Evolutionary conservation across 2,329 filamentous ascomycete species (phyloP).

Genomic region (Phyllosticta citrichinensis): DNA sequence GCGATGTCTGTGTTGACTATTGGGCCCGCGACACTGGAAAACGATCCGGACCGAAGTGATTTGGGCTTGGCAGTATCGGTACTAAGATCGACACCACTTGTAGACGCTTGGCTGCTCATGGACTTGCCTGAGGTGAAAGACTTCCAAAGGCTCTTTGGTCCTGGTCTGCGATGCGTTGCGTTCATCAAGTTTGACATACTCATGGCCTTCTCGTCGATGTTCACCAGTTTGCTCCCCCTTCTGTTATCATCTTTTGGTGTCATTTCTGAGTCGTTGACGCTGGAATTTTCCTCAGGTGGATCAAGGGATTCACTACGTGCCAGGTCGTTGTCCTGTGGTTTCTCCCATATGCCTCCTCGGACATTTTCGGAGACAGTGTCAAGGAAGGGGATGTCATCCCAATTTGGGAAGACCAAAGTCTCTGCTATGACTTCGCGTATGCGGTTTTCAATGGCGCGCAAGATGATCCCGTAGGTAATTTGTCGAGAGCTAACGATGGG

Average conservation of each 20-base stretch:
- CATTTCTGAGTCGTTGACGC: neutral
- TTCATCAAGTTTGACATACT: conserved; percentile 17
- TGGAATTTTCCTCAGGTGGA: conserved; percentile 17
- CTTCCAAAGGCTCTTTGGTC: neutral
- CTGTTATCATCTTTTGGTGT: neutral
- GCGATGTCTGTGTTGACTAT: conserved; percentile 57
- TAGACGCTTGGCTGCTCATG: neutral
- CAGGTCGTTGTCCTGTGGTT: conserved; percentile 20
- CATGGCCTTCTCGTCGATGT: conserved; percentile 13
- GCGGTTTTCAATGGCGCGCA: conserved; percentile 86
- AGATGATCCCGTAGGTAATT: conserved; percentile 86
- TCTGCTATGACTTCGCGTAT: conserved; percentile 92
- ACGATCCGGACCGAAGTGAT: conserved; percentile 51
- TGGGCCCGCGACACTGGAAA: conserved; percentile 53
- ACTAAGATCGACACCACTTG: conserved; percentile 1
- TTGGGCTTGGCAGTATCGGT: conserved; percentile 31
- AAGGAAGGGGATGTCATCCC: conserved; percentile 92
- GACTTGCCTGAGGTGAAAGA: conserved; percentile 9
- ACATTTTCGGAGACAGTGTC: conserved; percentile 67
- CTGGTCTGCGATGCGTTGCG: neutral
- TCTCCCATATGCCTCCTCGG: conserved; percentile 73
- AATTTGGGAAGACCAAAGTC: conserved; percentile 83
- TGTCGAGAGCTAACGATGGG: conserved; percentile 91
- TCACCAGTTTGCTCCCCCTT: neutral
- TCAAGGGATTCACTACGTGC: conserved; percentile 14